phyloP scores from a whole-genome alignment of 2,329 filamentous ascomycete species.

The Arthroderma uncinatum region DNA sequence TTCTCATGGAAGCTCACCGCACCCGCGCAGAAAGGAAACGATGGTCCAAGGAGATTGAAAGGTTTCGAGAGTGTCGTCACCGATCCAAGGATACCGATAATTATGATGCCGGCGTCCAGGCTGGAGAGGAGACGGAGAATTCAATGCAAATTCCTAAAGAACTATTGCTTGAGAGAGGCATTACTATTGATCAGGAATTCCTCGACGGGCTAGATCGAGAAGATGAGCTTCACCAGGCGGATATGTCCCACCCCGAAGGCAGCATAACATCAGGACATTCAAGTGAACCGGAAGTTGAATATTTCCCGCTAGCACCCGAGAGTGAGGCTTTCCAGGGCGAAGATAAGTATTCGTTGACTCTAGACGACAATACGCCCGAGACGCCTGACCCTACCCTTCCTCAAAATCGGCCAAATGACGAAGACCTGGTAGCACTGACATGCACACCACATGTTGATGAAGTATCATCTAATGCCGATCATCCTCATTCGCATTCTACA shows the following conservation, averaged over 20 bases:
- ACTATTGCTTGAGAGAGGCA: constrained; percentile 34
- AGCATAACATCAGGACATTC: background rate
- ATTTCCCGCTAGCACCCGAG: constrained; percentile 12
- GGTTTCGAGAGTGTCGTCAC: constrained; percentile 19
- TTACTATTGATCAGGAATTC: constrained; percentile 22
- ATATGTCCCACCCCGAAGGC: constrained; percentile 2
- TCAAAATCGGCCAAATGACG: constrained; percentile 35
- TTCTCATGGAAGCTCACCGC: constrained; percentile 56
- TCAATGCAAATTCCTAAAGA: constrained; percentile 22
- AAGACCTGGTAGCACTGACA: constrained; percentile 7
- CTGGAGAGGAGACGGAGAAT: constrained; percentile 21
- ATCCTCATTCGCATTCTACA: background rate
- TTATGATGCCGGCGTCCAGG: constrained; percentile 7
- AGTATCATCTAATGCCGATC: background rate
- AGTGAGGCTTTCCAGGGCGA: constrained; percentile 8
- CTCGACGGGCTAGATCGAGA: background rate
- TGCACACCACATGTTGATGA: background rate
- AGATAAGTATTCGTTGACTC: background rate
- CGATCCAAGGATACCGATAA: background rate
- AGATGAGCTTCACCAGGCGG: background rate
- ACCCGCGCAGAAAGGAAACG: constrained; percentile 52
- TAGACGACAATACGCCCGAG: constrained; percentile 2
- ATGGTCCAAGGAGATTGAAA: constrained; percentile 36
- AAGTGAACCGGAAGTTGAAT: constrained; percentile 8
- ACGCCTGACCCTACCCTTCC: constrained; percentile 36